Percentiles rank a stretch among this genome's conserved stretches.
Evolutionary conservation across 306 rosid genomes (phyloP).

Genomic region (Cucurbita ficifolia): DNA sequence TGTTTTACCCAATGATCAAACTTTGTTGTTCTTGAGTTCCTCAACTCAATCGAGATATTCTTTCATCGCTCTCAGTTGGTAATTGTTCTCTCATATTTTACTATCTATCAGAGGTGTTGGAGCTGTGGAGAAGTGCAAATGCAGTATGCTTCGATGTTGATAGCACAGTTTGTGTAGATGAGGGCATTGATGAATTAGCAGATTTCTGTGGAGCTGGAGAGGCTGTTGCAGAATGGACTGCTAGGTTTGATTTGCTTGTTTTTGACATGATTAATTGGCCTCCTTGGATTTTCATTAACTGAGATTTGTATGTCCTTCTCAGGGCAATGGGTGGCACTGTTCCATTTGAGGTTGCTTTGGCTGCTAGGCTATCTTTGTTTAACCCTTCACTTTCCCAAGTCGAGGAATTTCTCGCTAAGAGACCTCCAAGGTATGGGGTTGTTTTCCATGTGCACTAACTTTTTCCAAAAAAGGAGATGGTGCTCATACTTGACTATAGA

Average conservation of each 20-base stretch:
- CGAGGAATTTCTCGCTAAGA: constrained; percentile 62
- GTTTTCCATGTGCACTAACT: not conserved
- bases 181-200: constrained; percentile 90
- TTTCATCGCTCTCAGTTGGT: not conserved
- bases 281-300: constrained; percentile 10
- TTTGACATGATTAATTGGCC: not conserved
- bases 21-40: not conserved
- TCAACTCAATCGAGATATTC: not conserved
- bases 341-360: constrained; percentile 89
- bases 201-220: constrained; percentile 93
- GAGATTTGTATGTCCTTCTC: constrained; percentile 12
- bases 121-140: constrained; percentile 41
- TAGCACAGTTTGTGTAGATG: constrained; percentile 71
- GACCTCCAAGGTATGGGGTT: constrained; percentile 53
- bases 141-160: constrained; percentile 51
- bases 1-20: not conserved
- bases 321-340: constrained; percentile 99
- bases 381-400: constrained; percentile 69
- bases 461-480: not conserved
- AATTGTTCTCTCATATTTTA: not conserved
- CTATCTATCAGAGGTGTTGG: constrained; percentile 24
- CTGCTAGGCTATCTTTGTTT: constrained; percentile 77
- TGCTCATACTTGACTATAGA: not conserved
- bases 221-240: constrained; percentile 94
- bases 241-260: constrained; percentile 32